These are phyloP conservation scores for Hymenotorrendiella dingleyae DNA, from an alignment of 2,329 filamentous ascomycete genomes.

Conservation along the genomic window DNA sequence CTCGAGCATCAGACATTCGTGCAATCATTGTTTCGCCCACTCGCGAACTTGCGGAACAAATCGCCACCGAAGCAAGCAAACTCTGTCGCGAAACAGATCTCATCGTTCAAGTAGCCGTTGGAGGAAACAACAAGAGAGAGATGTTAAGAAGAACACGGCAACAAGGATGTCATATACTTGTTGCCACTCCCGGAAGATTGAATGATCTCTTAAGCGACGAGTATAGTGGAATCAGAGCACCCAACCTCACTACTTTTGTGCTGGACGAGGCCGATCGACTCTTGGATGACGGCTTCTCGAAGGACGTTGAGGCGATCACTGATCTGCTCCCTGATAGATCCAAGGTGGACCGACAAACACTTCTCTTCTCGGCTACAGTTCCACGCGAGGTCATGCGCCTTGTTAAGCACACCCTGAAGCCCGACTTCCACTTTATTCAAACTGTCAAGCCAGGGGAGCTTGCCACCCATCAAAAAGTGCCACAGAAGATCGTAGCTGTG, in stretches of 20 bases:
- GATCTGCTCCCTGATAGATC: constrained; percentile 54
- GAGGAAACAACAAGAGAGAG: constrained; percentile 69
- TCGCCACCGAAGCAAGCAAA: constrained; percentile 65
- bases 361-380: constrained; percentile 93
- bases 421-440: constrained; percentile 81
- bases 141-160: constrained; percentile 32
- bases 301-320: constrained; percentile 58
- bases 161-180: constrained; percentile 82
- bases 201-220: constrained; percentile 67
- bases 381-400: constrained; percentile 75
- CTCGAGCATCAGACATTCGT: constrained; percentile 54
- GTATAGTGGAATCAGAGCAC: constrained; percentile 31
- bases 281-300: constrained; percentile 83
- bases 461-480: constrained; percentile 79
- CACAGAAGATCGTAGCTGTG: constrained; percentile 67
- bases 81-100: constrained; percentile 27
- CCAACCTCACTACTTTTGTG: constrained; percentile 79
- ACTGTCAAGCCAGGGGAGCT: constrained; percentile 76
- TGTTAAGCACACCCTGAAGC: constrained; percentile 68
- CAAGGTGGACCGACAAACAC: constrained; percentile 72
- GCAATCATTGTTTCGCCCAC: constrained; percentile 74
- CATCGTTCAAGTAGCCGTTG: constrained; percentile 72
- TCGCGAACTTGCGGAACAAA: constrained; percentile 76
- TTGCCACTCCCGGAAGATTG: constrained; percentile 85
- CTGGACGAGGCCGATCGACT: constrained; percentile 97